A percentile compares a stretch with the other conserved stretches of the same genome.
phyloP scores from a whole-genome alignment of 768 basidiomycete species.

The Phlegmacium glaucopus region DNA sequence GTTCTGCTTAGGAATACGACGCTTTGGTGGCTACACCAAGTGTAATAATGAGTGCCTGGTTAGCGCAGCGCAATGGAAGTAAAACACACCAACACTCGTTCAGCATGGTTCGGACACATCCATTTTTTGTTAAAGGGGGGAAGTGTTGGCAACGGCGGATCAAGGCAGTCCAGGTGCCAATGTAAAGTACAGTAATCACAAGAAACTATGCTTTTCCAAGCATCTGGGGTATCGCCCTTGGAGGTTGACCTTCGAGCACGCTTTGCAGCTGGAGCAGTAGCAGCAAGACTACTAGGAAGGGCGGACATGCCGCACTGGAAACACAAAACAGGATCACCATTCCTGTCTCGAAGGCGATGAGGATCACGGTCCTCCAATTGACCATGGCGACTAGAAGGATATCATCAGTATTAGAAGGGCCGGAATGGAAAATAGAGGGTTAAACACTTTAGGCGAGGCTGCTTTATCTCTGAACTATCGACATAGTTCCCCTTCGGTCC shows the following conservation, averaged over 20 bases:
- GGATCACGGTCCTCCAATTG: constrained; percentile 91
- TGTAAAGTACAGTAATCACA: constrained; percentile 95
- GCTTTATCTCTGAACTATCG: constrained; percentile 72
- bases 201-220: constrained; percentile 77
- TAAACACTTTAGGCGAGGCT: constrained; percentile 73
- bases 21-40: constrained; percentile 70
- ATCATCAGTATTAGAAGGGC: constrained; percentile 8
- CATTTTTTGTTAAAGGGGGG: constrained; percentile 89
- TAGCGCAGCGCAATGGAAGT: constrained; percentile 1
- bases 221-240: constrained; percentile 43
- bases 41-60: constrained; percentile 3
- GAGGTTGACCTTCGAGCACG: constrained; percentile 49
- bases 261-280: constrained; percentile 51
- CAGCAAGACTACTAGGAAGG: constrained; percentile 51
- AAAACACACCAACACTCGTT: constrained; percentile 70
- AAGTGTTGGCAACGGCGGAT: constrained; percentile 84
- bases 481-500: constrained; percentile 81
- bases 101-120: constrained; percentile 99
- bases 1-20: constrained; percentile 73
- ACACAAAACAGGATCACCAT: constrained; percentile 81
- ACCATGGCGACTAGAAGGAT: constrained; percentile 64
- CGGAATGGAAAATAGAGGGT: constrained; percentile 3
- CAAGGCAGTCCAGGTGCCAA: constrained; percentile 96
- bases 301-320: constrained; percentile 87
- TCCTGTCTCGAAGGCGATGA: constrained; percentile 80